Evolutionary conservation across 2,329 filamentous ascomycete species (phyloP).

Genomic region (Trichoderma cornu-damae): DNA sequence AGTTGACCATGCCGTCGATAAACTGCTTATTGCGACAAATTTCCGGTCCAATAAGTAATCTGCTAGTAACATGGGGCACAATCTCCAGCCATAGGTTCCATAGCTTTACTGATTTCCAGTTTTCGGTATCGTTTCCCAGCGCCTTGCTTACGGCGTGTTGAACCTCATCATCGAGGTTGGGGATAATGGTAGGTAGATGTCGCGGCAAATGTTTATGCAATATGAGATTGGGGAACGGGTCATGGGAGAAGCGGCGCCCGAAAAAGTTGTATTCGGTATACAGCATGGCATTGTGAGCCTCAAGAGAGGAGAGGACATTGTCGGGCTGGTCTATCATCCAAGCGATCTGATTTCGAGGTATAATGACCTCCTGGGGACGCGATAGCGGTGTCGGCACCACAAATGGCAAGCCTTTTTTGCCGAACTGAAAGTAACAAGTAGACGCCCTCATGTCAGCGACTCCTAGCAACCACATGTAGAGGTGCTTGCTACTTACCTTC

Average conservation of each 20-base stretch:
- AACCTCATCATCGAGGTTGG: constrained; percentile 40
- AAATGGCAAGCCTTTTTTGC: constrained; percentile 39
- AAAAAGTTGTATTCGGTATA: constrained; percentile 42
- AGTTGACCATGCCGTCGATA: constrained; percentile 43
- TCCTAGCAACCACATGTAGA: background rate
- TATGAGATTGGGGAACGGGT: constrained; percentile 38
- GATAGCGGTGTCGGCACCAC: constrained; percentile 39
- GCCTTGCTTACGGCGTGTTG: constrained; percentile 32
- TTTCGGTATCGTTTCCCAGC: constrained; percentile 32
- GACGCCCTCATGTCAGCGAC: background rate
- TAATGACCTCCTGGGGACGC: constrained; percentile 40
- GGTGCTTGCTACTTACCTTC: constrained; percentile 30
- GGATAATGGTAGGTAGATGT: constrained; percentile 36
- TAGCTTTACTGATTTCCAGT: constrained; percentile 39
- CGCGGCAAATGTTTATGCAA: constrained; percentile 42
- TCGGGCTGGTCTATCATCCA: constrained; percentile 48
- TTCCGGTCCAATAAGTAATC: constrained; percentile 37
- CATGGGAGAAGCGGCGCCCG: constrained; percentile 30
- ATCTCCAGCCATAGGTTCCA: constrained; percentile 43
- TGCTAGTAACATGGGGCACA: constrained; percentile 41
- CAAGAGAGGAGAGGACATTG: constrained; percentile 36
- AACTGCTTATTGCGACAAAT: constrained; percentile 41
- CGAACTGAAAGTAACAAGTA: constrained; percentile 31
- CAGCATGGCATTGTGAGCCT: constrained; percentile 38
- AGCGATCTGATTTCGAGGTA: constrained; percentile 39